phyloP scores from a whole-genome alignment of 1,284 basidiomycete genomes.

The Pyrrhoderma noxium region DNA sequence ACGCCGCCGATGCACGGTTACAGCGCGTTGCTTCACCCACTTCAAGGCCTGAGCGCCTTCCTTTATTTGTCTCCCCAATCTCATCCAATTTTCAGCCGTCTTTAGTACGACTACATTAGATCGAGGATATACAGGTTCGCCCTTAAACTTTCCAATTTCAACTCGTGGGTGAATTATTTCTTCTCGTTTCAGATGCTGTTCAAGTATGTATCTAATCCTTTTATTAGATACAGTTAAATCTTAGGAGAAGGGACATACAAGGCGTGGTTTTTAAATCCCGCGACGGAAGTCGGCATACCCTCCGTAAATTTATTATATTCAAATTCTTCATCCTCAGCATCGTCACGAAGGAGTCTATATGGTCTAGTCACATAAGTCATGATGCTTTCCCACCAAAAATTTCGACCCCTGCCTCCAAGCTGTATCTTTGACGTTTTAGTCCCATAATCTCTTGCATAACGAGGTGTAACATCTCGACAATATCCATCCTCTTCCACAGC shows the following conservation, averaged over 20 bases:
- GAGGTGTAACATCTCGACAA: slow-evolving; percentile 66
- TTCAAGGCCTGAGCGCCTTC: slow-evolving; percentile 83
- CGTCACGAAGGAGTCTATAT: slow-evolving; percentile 84
- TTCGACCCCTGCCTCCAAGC: slow-evolving; percentile 61
- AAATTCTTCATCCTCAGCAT: slow-evolving; percentile 91
- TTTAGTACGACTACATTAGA: slow-evolving; percentile 79
- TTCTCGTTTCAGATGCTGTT: slow-evolving; percentile 82
- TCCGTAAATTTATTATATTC: slow-evolving; percentile 73
- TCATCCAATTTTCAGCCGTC: slow-evolving; percentile 93
- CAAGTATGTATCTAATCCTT: slow-evolving; percentile 70
- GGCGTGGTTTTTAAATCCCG: slow-evolving; percentile 95
- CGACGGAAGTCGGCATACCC: slow-evolving; percentile 90
- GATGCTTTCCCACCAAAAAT: slow-evolving; percentile 83
- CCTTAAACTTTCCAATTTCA: slow-evolving; percentile 88
- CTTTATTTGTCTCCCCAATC: slow-evolving; percentile 71
- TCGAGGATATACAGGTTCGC: slow-evolving; percentile 89
- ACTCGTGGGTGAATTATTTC: slow-evolving; percentile 83
- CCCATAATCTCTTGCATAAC: slow-evolving; percentile 77
- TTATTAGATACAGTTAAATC: slow-evolving; percentile 9
- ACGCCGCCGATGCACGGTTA: slow-evolving; percentile 76
- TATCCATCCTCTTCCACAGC: slow-evolving; percentile 90
- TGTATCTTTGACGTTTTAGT: slow-evolving; percentile 81
- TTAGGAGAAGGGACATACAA: slow-evolving; percentile 43
- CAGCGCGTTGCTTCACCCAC: slow-evolving; percentile 80
- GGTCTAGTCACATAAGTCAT: slow-evolving; percentile 59